A percentile compares a stretch with the other conserved stretches of the same genome.
These are phyloP conservation scores for Arxiozyma slooffiae DNA, from an alignment of 1,139 yeast genomes.

Conservation along the genomic window DNA sequence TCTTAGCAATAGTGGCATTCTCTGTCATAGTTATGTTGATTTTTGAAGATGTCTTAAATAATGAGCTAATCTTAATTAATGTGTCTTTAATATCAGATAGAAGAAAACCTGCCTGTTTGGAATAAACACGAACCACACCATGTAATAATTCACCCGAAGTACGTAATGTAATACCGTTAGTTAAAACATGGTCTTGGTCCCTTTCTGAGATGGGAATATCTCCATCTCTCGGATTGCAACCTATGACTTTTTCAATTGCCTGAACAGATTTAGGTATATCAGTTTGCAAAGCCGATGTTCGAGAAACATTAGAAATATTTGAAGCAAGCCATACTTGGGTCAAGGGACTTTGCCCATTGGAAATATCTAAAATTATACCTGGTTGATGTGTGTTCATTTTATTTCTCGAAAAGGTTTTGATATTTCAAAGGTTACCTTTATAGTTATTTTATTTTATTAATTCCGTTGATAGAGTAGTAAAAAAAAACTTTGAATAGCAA, in stretches of 20 bases:
- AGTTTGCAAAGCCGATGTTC: slow-evolving; percentile 64
- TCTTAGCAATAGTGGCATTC: slow-evolving; percentile 43
- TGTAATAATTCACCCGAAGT: slow-evolving; percentile 80
- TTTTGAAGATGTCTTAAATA: slow-evolving; percentile 45
- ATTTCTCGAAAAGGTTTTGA: not conserved
- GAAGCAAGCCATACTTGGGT: slow-evolving; percentile 95
- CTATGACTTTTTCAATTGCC: slow-evolving; percentile 38
- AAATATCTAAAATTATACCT: slow-evolving; percentile 13
- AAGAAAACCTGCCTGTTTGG: slow-evolving; percentile 74
- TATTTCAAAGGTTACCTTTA: not conserved
- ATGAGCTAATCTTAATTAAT: slow-evolving; percentile 58
- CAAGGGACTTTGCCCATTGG: slow-evolving; percentile 64
- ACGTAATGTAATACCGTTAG: slow-evolving; percentile 60
- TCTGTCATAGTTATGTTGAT: slow-evolving; percentile 34
- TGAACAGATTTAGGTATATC: slow-evolving; percentile 60
- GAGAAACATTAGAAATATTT: slow-evolving; percentile 67
- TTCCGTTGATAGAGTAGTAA: not conserved
- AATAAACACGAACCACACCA: slow-evolving; percentile 83
- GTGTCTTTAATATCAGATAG: slow-evolving; percentile 81
- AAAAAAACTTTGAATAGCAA: not conserved
- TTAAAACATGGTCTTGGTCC: slow-evolving; percentile 1
- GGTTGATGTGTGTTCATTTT: slow-evolving; percentile 7
- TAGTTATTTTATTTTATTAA: not conserved
- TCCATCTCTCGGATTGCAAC: slow-evolving; percentile 8
- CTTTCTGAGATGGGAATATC: not conserved